Evolutionary conservation across 176 grass and related monocot genomes (phyloP).

Genomic region (Phoenix roebelenii): DNA sequence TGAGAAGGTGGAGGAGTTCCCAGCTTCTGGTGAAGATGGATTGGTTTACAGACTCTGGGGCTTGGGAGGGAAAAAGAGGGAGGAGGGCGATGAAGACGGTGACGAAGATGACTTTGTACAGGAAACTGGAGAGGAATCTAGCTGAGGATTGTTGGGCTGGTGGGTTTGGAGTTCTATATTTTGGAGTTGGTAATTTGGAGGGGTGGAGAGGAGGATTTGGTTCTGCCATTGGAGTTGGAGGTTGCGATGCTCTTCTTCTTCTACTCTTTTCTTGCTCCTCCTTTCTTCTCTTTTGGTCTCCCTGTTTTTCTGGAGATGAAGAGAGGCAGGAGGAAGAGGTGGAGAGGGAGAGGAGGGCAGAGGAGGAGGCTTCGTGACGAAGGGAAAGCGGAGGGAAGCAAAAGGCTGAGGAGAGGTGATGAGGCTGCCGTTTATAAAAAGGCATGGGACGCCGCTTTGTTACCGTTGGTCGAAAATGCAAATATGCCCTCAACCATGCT

Average conservation of each 20-base stretch:
- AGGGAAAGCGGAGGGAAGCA: neutral
- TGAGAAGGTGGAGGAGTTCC: constrained; percentile 81
- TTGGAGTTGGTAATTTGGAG: neutral
- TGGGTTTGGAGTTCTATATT: neutral
- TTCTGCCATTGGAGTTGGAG: neutral
- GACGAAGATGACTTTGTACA: constrained; percentile 43
- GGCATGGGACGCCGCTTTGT: neutral
- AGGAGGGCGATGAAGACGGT: constrained; percentile 45
- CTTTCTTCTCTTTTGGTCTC: too few relatives aligned
- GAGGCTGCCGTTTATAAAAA: neutral
- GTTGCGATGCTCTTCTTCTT: too few relatives aligned
- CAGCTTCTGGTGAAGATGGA: constrained; percentile 58
- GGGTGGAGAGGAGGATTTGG: neutral
- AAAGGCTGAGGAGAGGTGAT: neutral
- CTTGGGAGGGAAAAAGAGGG: constrained; percentile 47
- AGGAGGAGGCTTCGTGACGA: neutral
- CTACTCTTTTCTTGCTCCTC: too few relatives aligned
- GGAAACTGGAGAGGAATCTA: constrained; percentile 18
- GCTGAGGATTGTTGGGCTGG: neutral
- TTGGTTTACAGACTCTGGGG: constrained; percentile 32
- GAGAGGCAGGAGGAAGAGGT: too few relatives aligned
- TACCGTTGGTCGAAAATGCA: neutral
- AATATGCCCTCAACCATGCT: neutral
- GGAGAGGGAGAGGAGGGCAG: neutral
- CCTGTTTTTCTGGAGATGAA: too few relatives aligned